These are phyloP conservation scores for Ceratocystis alfenasii DNA, from an alignment of 2,329 filamentous ascomycete genomes.

Conservation along the genomic window DNA sequence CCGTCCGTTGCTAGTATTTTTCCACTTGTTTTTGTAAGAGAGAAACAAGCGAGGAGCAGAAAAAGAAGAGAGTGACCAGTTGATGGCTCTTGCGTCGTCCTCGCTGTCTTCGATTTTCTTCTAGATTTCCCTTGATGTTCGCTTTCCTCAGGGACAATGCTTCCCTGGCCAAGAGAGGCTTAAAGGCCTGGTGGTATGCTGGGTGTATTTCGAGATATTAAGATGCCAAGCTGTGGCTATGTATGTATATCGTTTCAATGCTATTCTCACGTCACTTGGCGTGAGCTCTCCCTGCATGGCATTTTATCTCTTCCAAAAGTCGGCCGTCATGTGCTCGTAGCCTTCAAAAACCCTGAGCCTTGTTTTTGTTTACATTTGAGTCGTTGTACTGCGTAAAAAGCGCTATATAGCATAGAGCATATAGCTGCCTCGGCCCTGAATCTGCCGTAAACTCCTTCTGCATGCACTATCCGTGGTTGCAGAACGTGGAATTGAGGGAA, in stretches of 20 bases:
- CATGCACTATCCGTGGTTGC: not conserved
- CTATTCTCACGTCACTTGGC: too few species aligned
- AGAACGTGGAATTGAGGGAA: not conserved
- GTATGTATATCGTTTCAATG: too few species aligned
- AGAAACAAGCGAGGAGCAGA: not conserved
- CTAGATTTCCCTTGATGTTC: not conserved
- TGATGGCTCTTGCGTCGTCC: not conserved
- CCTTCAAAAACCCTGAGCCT: too few species aligned
- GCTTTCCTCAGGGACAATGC: not conserved
- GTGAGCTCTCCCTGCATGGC: too few species aligned
- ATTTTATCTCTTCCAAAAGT: too few species aligned
- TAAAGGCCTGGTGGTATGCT: too few species aligned
- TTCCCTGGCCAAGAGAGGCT: too few species aligned
- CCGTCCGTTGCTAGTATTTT: not conserved
- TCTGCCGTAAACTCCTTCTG: not conserved
- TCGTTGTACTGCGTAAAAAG: not conserved
- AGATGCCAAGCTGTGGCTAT: too few species aligned
- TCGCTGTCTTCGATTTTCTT: not conserved
- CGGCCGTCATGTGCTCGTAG: too few species aligned
- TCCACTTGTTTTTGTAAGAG: not conserved
- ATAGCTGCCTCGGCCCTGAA: not conserved
- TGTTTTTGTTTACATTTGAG: not conserved
- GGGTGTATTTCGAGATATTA: too few species aligned
- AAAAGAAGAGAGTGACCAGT: not conserved
- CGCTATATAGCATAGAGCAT: not conserved